Evolutionary conservation across 208 protist species (phyloP).

Genomic region (Trypanosoma theileri): DNA sequence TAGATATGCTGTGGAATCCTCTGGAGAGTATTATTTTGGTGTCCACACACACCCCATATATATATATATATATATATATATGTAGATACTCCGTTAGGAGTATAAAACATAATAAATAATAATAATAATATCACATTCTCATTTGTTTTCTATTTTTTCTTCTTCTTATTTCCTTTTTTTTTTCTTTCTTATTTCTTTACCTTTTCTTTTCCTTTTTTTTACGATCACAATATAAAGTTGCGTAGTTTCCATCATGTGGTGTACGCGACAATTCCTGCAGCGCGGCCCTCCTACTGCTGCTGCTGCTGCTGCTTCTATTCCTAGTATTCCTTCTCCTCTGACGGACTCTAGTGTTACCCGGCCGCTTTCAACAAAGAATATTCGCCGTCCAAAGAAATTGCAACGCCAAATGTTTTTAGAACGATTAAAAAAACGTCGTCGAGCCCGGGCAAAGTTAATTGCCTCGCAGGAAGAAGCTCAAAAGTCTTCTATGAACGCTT

Average conservation of each 20-base stretch:
- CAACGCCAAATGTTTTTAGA: slow-evolving; percentile 34
- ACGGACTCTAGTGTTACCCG: slow-evolving; percentile 53
- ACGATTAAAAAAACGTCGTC: slow-evolving; percentile 39
- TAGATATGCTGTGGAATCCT: too few species aligned
- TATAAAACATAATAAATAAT: background rate
- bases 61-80: background rate
- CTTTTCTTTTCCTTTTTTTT: slow-evolving; percentile 1
- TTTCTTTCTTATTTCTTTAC: slow-evolving; percentile 9
- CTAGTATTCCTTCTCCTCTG: slow-evolving; percentile 24
- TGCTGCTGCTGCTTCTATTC: background rate
- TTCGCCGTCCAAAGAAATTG: slow-evolving; percentile 44
- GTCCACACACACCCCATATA: too few species aligned
- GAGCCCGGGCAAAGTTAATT: slow-evolving; percentile 44
- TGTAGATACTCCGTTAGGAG: too few species aligned
- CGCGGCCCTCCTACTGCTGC: background rate
- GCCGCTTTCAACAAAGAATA: slow-evolving; percentile 47
- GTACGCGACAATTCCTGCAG: slow-evolving; percentile 15
- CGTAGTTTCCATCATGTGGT: slow-evolving; percentile 15
- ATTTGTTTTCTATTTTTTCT: slow-evolving; percentile 13
- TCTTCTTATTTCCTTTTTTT: background rate
- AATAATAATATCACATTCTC: background rate
- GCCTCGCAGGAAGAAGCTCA: slow-evolving; percentile 47
- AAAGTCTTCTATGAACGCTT: slow-evolving; percentile 27
- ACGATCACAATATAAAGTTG: background rate
- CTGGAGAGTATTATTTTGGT: too few species aligned